Percentiles rank a stretch among this genome's conserved stretches.
Evolutionary conservation across 192 early-diverging fungal genomes (phyloP).

Genomic region (Coemansia sp.): DNA sequence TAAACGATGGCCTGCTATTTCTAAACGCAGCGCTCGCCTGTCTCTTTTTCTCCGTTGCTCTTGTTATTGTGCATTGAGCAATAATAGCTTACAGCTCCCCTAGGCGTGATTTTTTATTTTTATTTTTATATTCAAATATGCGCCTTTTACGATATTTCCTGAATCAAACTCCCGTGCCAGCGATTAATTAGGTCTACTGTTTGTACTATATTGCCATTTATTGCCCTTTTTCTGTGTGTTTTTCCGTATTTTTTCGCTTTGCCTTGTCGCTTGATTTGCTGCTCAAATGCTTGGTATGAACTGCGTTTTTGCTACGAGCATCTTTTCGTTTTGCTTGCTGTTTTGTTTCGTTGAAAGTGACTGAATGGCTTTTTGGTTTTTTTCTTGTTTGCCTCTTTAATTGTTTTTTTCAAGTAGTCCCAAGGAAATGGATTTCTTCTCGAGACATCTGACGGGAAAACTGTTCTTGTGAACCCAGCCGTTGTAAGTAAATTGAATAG

Average conservation of each 20-base stretch:
- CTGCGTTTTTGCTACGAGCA: no score
- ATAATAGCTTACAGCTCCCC: neutral
- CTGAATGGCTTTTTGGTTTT: neutral
- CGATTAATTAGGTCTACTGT: neutral
- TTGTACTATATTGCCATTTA: neutral
- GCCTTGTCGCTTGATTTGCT: no score
- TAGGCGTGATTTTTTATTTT: neutral
- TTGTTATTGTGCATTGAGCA: neutral
- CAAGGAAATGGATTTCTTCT: slow-evolving; percentile 47
- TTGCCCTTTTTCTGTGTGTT: neutral
- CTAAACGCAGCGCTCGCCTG: neutral
- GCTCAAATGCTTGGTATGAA: no score
- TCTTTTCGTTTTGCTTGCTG: neutral
- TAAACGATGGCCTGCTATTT: neutral
- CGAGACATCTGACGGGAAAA: slow-evolving; percentile 45
- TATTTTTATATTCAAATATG: neutral
- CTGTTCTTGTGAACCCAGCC: slow-evolving; percentile 35
- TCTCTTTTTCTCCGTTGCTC: neutral
- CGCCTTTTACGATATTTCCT: neutral
- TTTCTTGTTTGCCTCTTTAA: neutral
- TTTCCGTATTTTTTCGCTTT: no score
- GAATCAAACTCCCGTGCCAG: neutral
- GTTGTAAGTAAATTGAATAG: slow-evolving; percentile 31
- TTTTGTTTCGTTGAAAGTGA: neutral
- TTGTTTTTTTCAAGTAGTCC: slow-evolving; percentile 27